These are phyloP conservation scores for Euphorbia peplus DNA, from an alignment of 345 rosid genomes.

Conservation along the genomic window DNA sequence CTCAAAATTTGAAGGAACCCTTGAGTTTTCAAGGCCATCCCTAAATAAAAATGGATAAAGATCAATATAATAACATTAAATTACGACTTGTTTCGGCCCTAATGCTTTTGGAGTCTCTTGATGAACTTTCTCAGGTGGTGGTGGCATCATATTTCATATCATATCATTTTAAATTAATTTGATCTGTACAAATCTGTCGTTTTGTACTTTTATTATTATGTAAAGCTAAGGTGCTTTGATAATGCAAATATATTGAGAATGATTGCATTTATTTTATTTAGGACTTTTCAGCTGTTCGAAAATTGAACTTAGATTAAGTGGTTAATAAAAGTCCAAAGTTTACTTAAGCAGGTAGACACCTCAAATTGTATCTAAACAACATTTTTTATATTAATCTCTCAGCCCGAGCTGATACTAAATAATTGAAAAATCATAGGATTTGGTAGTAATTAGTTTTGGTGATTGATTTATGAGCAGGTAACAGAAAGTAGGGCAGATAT, in stretches of 20 bases:
- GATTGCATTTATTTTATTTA: background rate
- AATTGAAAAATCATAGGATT: too few relatives aligned
- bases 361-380: too few relatives aligned
- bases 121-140: background rate
- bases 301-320: background rate
- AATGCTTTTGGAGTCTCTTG: background rate
- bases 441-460: too few relatives aligned
- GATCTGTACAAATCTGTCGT: background rate
- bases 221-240: too few relatives aligned
- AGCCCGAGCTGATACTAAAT: too few relatives aligned
- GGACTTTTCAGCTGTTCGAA: background rate
- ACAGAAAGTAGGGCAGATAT: constrained; percentile 26
- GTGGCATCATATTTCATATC: background rate
- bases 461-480: too few relatives aligned
- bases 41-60: background rate
- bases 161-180: background rate
- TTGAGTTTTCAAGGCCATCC: too few relatives aligned
- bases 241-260: too few relatives aligned
- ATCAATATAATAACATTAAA: background rate
- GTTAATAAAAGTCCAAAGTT: too few relatives aligned
- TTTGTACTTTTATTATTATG: background rate
- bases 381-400: too few relatives aligned
- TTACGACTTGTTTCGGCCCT: background rate
- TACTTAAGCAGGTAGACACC: too few relatives aligned
- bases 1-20: too few relatives aligned